Evolutionary conservation across 2,329 filamentous ascomycete genomes (phyloP).

Genomic region (Xylaria sp.): DNA sequence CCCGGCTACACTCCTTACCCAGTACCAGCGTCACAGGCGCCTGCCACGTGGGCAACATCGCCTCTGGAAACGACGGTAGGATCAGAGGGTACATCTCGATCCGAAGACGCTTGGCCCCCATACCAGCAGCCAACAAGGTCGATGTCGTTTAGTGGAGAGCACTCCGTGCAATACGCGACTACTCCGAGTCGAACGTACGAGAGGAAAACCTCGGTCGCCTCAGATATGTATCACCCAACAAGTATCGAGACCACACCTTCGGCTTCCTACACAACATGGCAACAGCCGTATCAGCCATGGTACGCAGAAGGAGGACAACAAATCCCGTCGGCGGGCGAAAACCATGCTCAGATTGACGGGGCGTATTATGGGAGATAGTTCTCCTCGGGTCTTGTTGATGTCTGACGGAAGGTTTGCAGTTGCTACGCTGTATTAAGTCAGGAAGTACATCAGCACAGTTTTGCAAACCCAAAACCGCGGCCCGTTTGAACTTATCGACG

Average conservation of each 20-base stretch:
- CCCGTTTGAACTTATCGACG: neutral
- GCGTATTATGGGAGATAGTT: slow-evolving; percentile 34
- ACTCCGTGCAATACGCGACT: slow-evolving; percentile 55
- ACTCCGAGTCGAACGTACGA: slow-evolving; percentile 55
- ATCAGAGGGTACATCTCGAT: slow-evolving; percentile 53
- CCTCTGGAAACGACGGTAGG: slow-evolving; percentile 45
- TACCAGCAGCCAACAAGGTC: slow-evolving; percentile 58
- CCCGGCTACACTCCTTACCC: slow-evolving; percentile 63
- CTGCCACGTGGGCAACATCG: slow-evolving; percentile 56
- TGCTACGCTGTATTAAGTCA: neutral
- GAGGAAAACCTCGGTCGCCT: slow-evolving; percentile 56
- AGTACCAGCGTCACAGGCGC: slow-evolving; percentile 53
- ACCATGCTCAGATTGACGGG: slow-evolving; percentile 27
- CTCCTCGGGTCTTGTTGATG: neutral
- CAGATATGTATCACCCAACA: slow-evolving; percentile 58
- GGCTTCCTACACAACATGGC: slow-evolving; percentile 58
- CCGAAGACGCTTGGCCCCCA: slow-evolving; percentile 58
- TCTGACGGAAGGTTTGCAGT: neutral
- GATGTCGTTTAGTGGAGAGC: slow-evolving; percentile 61
- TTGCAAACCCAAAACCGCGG: neutral
- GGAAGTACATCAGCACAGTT: slow-evolving; percentile 3
- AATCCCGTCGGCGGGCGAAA: slow-evolving; percentile 41
- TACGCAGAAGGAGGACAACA: slow-evolving; percentile 43
- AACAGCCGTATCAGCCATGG: slow-evolving; percentile 58
- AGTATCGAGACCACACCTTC: slow-evolving; percentile 46